Evolutionary conservation across 176 grass and related monocot genomes (phyloP).

Genomic region (Aegilops bicornis): DNA sequence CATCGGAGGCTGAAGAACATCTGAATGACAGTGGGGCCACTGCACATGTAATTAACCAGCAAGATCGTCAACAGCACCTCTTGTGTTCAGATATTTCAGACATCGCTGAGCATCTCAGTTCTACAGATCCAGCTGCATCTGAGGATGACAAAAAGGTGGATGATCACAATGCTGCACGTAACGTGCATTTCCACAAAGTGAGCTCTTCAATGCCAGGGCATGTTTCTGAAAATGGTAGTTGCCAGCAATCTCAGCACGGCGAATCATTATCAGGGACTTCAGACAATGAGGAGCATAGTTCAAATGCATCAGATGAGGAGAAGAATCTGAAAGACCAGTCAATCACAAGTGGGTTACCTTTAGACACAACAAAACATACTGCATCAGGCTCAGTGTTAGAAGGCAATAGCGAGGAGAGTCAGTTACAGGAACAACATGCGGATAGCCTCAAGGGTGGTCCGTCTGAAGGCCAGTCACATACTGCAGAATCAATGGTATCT

Average conservation of each 20-base stretch:
- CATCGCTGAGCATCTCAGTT: not conserved
- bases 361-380: not conserved
- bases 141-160: slow-evolving; percentile 25
- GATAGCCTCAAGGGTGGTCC: not conserved
- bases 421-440: slow-evolving; percentile 19
- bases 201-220: slow-evolving; percentile 18
- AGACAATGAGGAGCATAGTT: slow-evolving; percentile 13
- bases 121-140: not conserved
- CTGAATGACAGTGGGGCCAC: not conserved
- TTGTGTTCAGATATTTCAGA: slow-evolving; percentile 33
- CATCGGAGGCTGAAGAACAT: slow-evolving; percentile 16
- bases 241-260: slow-evolving; percentile 22
- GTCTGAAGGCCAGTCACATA: not conserved
- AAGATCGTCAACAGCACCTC: not conserved
- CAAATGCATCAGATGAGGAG: slow-evolving; percentile 23
- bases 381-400: not conserved
- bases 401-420: slow-evolving; percentile 4
- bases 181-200: not conserved
- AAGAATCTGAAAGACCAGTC: slow-evolving; percentile 16
- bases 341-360: not conserved
- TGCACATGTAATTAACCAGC: slow-evolving; percentile 17
- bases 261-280: slow-evolving; percentile 17
- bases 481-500: slow-evolving; percentile 26
- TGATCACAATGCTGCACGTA: slow-evolving; percentile 2
- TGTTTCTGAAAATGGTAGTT: slow-evolving; percentile 18